Percentiles rank a stretch among this genome's conserved stretches.
Conservation (phyloP, 164 flowering plant genomes). For the Stephania cephalantha region DNA sequence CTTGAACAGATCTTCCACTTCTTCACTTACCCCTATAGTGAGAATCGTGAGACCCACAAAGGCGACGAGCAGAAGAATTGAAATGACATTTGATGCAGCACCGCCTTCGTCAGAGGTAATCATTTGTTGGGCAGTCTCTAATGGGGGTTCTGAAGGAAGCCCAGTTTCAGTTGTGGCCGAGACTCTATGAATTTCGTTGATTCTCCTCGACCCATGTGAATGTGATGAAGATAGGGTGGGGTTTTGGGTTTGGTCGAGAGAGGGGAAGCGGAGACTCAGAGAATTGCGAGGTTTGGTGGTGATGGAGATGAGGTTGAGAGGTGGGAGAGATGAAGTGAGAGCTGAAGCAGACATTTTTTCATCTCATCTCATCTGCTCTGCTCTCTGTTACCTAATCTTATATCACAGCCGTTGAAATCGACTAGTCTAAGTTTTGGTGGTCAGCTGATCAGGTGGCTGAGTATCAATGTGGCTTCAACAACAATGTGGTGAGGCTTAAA, state of each 20-base stretch:
- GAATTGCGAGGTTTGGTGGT: constrained; percentile 10
- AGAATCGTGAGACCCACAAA: constrained; percentile 59
- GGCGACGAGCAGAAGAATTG: constrained; percentile 58
- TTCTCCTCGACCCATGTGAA: neutral
- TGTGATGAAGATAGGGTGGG: neutral
- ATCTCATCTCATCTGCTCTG: constrained; percentile 17
- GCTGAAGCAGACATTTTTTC: constrained; percentile 30
- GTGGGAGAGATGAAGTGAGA: constrained; percentile 19
- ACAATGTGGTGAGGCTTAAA: too few relatives aligned
- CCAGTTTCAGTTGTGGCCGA: constrained; percentile 27
- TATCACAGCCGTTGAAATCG: neutral
- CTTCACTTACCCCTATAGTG: constrained; percentile 59
- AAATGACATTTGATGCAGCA: constrained; percentile 32
- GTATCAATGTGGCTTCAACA: neutral
- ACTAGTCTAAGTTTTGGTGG: neutral
- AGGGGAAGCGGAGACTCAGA: constrained; percentile 6
- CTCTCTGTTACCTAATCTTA: neutral
- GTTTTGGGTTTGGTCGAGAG: constrained; percentile 1
- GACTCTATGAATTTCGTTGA: constrained; percentile 23
- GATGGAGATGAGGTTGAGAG: constrained; percentile 17
- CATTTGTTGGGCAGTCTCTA: constrained; percentile 35
- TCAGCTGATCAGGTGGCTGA: neutral
- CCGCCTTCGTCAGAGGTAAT: constrained; percentile 29
- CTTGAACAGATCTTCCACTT: too few relatives aligned
- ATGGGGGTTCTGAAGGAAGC: constrained; percentile 23